Percentiles rank a stretch among this genome's conserved stretches.
phyloP scores from a whole-genome alignment of 75 land plant genomes.

The Isoetes taiwanensis region DNA sequence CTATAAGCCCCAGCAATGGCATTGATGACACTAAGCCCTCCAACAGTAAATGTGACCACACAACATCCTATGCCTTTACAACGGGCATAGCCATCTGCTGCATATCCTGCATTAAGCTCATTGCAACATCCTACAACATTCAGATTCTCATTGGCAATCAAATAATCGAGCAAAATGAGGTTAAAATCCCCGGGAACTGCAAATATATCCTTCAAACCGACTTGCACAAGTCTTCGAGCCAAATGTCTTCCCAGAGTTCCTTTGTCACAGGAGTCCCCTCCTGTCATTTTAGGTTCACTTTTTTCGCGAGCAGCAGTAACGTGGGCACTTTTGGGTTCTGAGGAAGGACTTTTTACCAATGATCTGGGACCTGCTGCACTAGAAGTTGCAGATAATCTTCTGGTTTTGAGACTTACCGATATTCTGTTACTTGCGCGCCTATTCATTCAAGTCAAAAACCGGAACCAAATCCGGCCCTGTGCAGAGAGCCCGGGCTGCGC shows the following conservation, averaged over 20 bases:
- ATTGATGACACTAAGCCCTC: constrained; percentile 43
- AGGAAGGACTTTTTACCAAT: too few species aligned
- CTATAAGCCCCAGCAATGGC: constrained; percentile 61
- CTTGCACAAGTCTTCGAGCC: constrained; percentile 29
- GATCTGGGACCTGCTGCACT: too few species aligned
- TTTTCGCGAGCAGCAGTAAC: too few species aligned
- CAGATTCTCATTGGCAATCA: constrained; percentile 46
- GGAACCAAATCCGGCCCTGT: too few species aligned
- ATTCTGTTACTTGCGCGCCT: too few species aligned
- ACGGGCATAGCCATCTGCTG: constrained; percentile 61
- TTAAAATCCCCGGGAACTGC: constrained; percentile 74
- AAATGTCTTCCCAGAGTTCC: constrained; percentile 43
- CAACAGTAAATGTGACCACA: constrained; percentile 66
- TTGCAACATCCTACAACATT: constrained; percentile 63
- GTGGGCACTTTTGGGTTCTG: too few species aligned
- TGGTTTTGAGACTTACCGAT: too few species aligned
- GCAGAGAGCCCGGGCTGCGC: too few species aligned
- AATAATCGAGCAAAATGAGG: constrained; percentile 50
- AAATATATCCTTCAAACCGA: constrained; percentile 50
- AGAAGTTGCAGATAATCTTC: too few species aligned
- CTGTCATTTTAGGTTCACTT: too few species aligned
- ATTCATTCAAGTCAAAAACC: too few species aligned
- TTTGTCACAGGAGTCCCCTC: too few species aligned
- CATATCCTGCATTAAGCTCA: constrained; percentile 81
- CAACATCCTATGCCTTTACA: constrained; percentile 54